Base-by-base conservation (phyloP, 1,284 basidiomycete genomes). In the Puccinia novopanici region DNA sequence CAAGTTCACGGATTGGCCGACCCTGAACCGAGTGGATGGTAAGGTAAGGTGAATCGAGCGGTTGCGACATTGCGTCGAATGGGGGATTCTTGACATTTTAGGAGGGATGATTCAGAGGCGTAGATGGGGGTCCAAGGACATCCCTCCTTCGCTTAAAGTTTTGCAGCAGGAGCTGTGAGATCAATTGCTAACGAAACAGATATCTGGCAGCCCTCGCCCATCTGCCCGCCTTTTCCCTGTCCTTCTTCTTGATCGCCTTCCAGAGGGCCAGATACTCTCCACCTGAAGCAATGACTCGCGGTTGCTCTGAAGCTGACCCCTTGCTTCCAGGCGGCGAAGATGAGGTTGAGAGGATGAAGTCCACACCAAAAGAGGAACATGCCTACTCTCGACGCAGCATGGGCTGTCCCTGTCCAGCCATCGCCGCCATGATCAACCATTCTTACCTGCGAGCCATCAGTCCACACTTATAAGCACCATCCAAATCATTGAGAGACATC, bases 381-480 rank as follows among this genome's bases (percentile, higher is more conserved):
- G 50, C 48, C 22, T 79, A 79, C 37, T 24, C 42, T 15, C 22
- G 45, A 48, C 19, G 76, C 42, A 27, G 13, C n/a, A 52, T 79
- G 67, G 76, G 67, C 13, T 79, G 67, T 59, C 76, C 76, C 55
- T 79, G 76, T 27, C 76, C 76, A 57, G 76, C 76, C 15, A 55
- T 79, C 3, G 52, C 76, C 3, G 34, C 76, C 5, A 79, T 79
- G 76, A 79, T 79, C 40, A 79, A 79, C 52, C 76, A 79, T 71
- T 79, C 76, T 13, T 79, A 79, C 50, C 17, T 79, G 76, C 67
- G 61, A 79, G 76, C 50, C n/a, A 9, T 30, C 65, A 45, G 17
- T 24, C 27, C 55, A 52, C 34, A 34, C 34, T 34, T 34, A 45
- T 67, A n/a, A 68, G 24, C 8, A 55, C 52, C 24, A 59, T 59